phyloP scores from a whole-genome alignment of 495 filamentous ascomycete genomes.

The Cryomyces antarcticus region DNA sequence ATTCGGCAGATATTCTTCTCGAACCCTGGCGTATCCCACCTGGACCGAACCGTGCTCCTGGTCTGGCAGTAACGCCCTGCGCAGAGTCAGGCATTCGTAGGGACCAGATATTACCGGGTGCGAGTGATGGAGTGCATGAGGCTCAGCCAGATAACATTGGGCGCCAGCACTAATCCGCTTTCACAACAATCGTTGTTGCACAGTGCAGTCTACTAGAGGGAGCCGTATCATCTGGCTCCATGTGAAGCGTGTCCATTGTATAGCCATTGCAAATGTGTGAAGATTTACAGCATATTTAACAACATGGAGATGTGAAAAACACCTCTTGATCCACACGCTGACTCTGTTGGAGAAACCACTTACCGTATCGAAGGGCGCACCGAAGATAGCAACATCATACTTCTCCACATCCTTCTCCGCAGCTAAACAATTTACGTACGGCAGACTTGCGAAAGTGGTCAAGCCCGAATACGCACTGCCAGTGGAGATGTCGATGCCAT shows the following conservation, averaged over 20 bases:
- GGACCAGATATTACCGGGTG: background rate
- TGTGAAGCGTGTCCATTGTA: too few relatives aligned
- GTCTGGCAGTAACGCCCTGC: slow-evolving; percentile 25
- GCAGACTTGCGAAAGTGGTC: slow-evolving; percentile 28
- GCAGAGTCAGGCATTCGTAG: background rate
- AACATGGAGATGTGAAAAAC: background rate
- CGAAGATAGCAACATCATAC: slow-evolving; percentile 71
- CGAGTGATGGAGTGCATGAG: background rate
- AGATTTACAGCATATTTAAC: background rate
- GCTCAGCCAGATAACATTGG: background rate
- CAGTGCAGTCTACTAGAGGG: background rate
- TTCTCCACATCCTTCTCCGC: slow-evolving; percentile 23
- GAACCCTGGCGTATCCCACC: slow-evolving; percentile 28
- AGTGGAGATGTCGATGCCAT: slow-evolving; percentile 15
- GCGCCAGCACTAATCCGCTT: background rate
- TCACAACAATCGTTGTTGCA: background rate
- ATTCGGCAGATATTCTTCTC: slow-evolving; percentile 16
- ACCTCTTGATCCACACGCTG: background rate
- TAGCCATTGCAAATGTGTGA: too few relatives aligned
- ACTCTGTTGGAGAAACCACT: slow-evolving; percentile 1
- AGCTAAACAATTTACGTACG: slow-evolving; percentile 25
- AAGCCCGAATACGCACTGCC: slow-evolving; percentile 22
- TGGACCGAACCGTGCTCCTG: slow-evolving; percentile 30
- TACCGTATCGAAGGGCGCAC: slow-evolving; percentile 36
- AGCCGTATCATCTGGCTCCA: background rate